Base-by-base conservation (phyloP, 176 grass and related monocot species). In the Themeda triandra region DNA sequence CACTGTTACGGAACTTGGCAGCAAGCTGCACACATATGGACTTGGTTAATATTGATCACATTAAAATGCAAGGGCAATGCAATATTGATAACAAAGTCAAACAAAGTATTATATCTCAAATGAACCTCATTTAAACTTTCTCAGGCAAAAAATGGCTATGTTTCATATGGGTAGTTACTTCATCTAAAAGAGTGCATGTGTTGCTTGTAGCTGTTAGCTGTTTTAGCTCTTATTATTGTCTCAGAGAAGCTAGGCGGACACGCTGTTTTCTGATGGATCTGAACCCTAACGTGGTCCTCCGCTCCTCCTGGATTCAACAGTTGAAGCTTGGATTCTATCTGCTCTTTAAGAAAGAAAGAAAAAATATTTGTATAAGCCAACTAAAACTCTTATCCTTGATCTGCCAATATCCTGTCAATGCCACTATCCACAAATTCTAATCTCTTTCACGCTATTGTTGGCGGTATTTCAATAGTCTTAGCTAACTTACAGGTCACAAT, bases 1-100 rank as follows among this genome's bases (percentile, higher is more conserved):
- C 93, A 66, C 93, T 98, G 86, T 98, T 98, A 30, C 96, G 90
- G 68, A 94, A 98, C 88, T 98, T 98, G 69, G 96, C 96, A 81
- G 93, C 96, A 83, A 98, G 89, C 96, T 95, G 89, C 82, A 85
- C 28, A 89, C 1, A 45, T 83, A 73, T 75, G 59, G 11, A 39
- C 17, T 78, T 78, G 18, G n/a, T 78, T 6, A 90, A 66, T 66
- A 53, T 60, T 24, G 8, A 69, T 79, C 69, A 45, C 73, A 83
- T 27, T 78, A 77, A 8, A 66, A 19, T 63, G 6, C 62, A 80
- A 72, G 67, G 42, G 25, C 12, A 39, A 72, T 39, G 48, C 4
- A 86, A 54, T 32, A 78, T 58, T 79, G 45, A 32, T 25, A 54
- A 84, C 45, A 31, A 83, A 83, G 10, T 71, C 17, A 37, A 53